phyloP scores from a whole-genome alignment of 441 rosid genomes.

The Pelargonium hybrid region DNA sequence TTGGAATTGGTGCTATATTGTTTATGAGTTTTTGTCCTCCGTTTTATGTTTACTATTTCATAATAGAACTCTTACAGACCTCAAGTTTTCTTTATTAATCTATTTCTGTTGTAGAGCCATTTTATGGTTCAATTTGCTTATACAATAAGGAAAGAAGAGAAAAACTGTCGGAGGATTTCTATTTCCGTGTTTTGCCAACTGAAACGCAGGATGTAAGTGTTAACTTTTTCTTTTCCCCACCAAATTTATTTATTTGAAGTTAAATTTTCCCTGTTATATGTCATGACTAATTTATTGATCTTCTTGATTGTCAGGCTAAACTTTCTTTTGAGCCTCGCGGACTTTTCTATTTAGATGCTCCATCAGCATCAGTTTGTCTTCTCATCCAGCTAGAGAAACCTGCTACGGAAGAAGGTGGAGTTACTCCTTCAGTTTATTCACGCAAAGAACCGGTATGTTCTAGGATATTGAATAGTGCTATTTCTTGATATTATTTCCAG shows the following conservation, averaged over 20 bases:
- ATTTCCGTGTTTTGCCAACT: conserved; percentile 61
- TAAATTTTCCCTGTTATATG: background rate
- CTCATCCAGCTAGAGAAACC: conserved; percentile 90
- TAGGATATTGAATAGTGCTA: background rate
- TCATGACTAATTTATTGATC: conserved; percentile 1
- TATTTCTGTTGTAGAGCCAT: conserved; percentile 63
- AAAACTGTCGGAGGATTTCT: conserved; percentile 85
- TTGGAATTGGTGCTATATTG: conserved; percentile 10
- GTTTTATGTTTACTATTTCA: conserved; percentile 8
- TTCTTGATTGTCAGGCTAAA: conserved; percentile 44
- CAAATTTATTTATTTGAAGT: background rate
- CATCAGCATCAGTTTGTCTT: conserved; percentile 83
- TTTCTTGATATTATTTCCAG: background rate
- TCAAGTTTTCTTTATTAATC: conserved; percentile 23
- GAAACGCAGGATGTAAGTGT: conserved; percentile 76
- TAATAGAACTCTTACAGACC: conserved; percentile 13
- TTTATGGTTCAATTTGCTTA: conserved; percentile 82
- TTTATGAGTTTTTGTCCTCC: conserved; percentile 1
- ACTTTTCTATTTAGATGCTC: conserved; percentile 85
- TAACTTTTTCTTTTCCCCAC: conserved; percentile 4
- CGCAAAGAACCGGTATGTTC: conserved; percentile 95
- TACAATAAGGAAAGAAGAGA: conserved; percentile 94
- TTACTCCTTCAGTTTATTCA: conserved; percentile 88
- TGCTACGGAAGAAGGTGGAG: conserved; percentile 91
- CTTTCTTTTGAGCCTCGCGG: conserved; percentile 58